These are phyloP conservation scores for Aspergillus floridensis DNA, from an alignment of 2,329 filamentous ascomycete genomes.

Conservation along the genomic window DNA sequence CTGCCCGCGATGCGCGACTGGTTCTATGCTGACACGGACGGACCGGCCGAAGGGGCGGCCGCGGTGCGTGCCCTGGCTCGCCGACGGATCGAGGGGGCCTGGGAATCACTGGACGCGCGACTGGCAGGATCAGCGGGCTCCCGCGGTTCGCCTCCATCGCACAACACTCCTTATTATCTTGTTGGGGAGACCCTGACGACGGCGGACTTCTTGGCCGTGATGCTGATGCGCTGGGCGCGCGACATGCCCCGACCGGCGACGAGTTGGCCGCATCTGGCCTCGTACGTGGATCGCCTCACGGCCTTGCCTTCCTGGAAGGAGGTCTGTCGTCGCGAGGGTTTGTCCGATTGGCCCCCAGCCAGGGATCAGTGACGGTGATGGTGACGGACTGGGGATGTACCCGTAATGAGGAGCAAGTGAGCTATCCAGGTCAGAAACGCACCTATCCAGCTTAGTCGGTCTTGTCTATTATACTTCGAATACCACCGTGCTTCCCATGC, in stretches of 20 bases:
- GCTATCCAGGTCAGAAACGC: neutral
- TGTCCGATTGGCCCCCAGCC: neutral
- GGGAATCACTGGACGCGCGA: neutral
- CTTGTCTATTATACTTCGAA: no score
- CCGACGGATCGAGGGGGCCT: neutral
- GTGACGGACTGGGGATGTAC: neutral
- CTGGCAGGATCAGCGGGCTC: neutral
- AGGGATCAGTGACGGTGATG: neutral
- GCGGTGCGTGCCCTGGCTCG: neutral
- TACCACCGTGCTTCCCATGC: no score
- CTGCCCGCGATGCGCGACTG: constrained; percentile 1
- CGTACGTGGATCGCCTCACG: neutral
- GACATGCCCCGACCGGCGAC: neutral
- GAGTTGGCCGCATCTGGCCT: neutral
- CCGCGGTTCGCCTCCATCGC: neutral
- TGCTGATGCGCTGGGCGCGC: neutral
- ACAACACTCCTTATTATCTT: neutral
- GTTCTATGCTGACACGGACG: neutral
- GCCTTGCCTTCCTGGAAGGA: neutral
- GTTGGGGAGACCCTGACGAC: neutral
- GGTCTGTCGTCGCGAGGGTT: neutral
- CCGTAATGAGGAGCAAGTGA: neutral
- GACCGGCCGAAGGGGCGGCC: neutral
- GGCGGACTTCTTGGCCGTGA: neutral
- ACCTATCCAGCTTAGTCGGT: neutral